These are phyloP conservation scores for Moniliophthora roreri DNA, from an alignment of 1,284 basidiomycete genomes.

Conservation along the genomic window DNA sequence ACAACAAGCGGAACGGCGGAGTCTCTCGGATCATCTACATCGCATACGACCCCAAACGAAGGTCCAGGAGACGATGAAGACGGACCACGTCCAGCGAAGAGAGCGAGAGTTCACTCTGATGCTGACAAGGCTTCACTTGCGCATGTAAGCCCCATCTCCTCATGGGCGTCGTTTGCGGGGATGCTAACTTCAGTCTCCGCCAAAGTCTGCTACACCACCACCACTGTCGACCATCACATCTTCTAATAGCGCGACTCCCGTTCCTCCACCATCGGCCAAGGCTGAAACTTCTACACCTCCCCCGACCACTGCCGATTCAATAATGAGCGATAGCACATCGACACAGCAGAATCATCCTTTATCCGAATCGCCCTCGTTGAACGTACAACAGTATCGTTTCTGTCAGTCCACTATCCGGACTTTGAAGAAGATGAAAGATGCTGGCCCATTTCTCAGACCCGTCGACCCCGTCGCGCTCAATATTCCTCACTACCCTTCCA, in stretches of 20 bases:
- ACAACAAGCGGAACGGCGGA: conserved; percentile 40
- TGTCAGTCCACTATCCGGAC: conserved; percentile 78
- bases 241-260: conserved; percentile 35
- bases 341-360: conserved; percentile 16
- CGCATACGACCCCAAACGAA: conserved; percentile 42
- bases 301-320: conserved; percentile 6
- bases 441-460: conserved; percentile 80
- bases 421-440: conserved; percentile 87
- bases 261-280: conserved; percentile 33
- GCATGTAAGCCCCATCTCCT: conserved; percentile 56
- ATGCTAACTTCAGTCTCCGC: conserved; percentile 51
- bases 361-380: conserved; percentile 44
- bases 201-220: conserved; percentile 73
- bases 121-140: conserved; percentile 53
- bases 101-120: conserved; percentile 47
- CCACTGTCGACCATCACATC: conserved; percentile 38
- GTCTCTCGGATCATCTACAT: conserved; percentile 38
- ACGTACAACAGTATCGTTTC: conserved; percentile 76
- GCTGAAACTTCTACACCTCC: conserved; percentile 24
- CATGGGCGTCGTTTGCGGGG: conserved; percentile 47
- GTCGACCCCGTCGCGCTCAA: conserved; percentile 90
- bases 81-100: conserved; percentile 66
- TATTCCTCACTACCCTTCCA: conserved; percentile 88
- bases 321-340: neutral
- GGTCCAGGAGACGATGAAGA: conserved; percentile 42